Base-by-base conservation (phyloP, 257 asterid species). In the Echites panduratus region DNA sequence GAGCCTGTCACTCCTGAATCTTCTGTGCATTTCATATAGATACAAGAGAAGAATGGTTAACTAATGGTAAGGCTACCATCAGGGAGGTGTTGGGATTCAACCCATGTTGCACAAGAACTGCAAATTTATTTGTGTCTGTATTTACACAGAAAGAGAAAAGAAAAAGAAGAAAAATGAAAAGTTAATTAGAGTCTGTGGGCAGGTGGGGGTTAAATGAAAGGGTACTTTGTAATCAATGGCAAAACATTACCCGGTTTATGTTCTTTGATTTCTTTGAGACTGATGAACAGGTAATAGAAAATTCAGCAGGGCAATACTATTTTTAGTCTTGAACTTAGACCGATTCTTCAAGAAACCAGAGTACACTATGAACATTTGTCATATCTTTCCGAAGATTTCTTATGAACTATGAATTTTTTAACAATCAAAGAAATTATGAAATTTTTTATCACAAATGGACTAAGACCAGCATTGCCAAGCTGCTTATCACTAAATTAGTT, bases 1-100 rank as follows among this genome's bases (percentile, higher is more conserved):
- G 52, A 27, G 48, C 64, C 79, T 47, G 66, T 62, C 65, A 53
- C 54, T 76, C 58, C 43, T 62, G 50, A 45, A 63, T 14, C 76
- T 62, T 50, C 12, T 44, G 40, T 67, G n/a, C n/a, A 35, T 35
- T 64, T 6, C 38, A 35, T 66, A 43, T 43, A 66, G 7, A 66
- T 6, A n/a, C 7, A 41, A 32, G 44, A 49, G 56, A 66, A 56
- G 71, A 44, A 66, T 35, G 38, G 38, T 32, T n/a, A 32, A 32
- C 38, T 32, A 32, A 32, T 32, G 70, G 24, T 19, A 64, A 19
- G 70, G 56, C 56, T 16, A 41, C 70, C 50, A 3, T 26, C 32
- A 11, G 16, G 6, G 8, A 11, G 50, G 10, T 11, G 26, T n/a
- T 59, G 41, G 4, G 26, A 9, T 9, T 16, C 22, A 44, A 20